These are phyloP conservation scores for Leccinum subfulvum DNA, from an alignment of 1,284 basidiomycete species.

Conservation along the genomic window DNA sequence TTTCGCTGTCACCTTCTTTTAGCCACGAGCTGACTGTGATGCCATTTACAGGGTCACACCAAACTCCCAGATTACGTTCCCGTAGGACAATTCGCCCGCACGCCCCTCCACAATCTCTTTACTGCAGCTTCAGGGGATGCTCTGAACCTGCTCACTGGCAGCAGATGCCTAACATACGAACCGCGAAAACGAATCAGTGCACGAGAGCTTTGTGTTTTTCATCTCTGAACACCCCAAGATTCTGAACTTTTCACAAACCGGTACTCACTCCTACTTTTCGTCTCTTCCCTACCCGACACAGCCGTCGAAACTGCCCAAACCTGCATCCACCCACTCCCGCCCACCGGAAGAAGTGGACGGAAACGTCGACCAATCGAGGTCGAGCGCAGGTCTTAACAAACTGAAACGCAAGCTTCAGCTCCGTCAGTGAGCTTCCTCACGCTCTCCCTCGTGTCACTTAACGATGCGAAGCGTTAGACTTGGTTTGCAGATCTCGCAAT, in stretches of 20 bases:
- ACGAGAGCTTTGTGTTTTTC: slow-evolving; percentile 53
- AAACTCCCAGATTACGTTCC: slow-evolving; percentile 86
- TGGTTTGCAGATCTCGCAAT: slow-evolving; percentile 22
- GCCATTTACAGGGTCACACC: slow-evolving; percentile 67
- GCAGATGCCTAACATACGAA: slow-evolving; percentile 81
- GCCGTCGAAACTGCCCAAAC: slow-evolving; percentile 81
- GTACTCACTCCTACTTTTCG: slow-evolving; percentile 71
- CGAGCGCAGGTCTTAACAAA: slow-evolving; percentile 41
- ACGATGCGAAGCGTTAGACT: too few relatives aligned
- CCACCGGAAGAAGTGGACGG: slow-evolving; percentile 74
- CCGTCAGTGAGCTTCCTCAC: too few relatives aligned
- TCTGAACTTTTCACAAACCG: slow-evolving; percentile 4
- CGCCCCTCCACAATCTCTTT: slow-evolving; percentile 83
- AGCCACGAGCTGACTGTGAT: background rate
- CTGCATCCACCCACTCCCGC: slow-evolving; percentile 46
- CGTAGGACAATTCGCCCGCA: slow-evolving; percentile 80
- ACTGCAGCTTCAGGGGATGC: slow-evolving; percentile 88
- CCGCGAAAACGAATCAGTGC: slow-evolving; percentile 82
- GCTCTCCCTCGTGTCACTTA: too few relatives aligned
- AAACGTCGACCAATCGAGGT: slow-evolving; percentile 49
- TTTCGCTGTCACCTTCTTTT: background rate
- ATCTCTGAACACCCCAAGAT: too few relatives aligned
- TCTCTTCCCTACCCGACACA: slow-evolving; percentile 78
- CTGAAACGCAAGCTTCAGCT: slow-evolving; percentile 46
- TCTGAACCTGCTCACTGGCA: slow-evolving; percentile 68